Evolutionary conservation across 768 basidiomycete species (phyloP).

Genomic region (Amanita rubescens): DNA sequence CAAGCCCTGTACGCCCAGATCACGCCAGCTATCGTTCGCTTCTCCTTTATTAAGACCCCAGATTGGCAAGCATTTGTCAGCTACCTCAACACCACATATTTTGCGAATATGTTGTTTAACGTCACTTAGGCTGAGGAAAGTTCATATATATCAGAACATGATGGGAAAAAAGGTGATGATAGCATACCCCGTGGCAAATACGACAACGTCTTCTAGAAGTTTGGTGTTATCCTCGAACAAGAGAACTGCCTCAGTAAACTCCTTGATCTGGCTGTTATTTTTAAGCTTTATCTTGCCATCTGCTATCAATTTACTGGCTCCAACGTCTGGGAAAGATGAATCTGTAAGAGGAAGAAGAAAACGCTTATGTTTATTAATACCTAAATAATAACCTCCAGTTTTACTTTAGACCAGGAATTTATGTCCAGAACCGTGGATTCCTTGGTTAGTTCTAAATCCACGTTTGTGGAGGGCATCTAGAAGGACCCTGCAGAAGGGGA

Average conservation of each 20-base stretch:
- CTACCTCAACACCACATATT: slow-evolving; percentile 38
- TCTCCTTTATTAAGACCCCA: slow-evolving; percentile 65
- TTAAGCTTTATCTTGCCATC: slow-evolving; percentile 66
- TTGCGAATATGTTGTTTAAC: slow-evolving; percentile 27
- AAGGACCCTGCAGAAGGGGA: slow-evolving; percentile 23
- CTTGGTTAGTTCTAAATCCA: slow-evolving; percentile 40
- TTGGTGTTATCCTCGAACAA: slow-evolving; percentile 38
- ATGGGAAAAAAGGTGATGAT: not conserved
- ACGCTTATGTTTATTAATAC: slow-evolving; percentile 9
- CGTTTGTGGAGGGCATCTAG: slow-evolving; percentile 38
- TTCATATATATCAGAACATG: slow-evolving; percentile 11
- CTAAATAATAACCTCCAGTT: slow-evolving; percentile 32
- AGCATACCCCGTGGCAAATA: slow-evolving; percentile 24
- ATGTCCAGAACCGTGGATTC: slow-evolving; percentile 36
- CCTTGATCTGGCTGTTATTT: slow-evolving; percentile 38
- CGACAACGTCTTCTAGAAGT: slow-evolving; percentile 39
- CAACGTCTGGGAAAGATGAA: slow-evolving; percentile 32
- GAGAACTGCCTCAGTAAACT: slow-evolving; percentile 33
- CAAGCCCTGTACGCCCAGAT: slow-evolving; percentile 40
- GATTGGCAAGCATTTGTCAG: slow-evolving; percentile 35
- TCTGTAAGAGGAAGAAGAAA: not conserved
- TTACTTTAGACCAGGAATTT: slow-evolving; percentile 22
- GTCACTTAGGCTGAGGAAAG: slow-evolving; percentile 29
- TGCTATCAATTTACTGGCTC: slow-evolving; percentile 46
- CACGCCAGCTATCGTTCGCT: slow-evolving; percentile 40